Conservation (phyloP, 176 grass and related monocot genomes). For the Eremochloa ophiuroides region DNA sequence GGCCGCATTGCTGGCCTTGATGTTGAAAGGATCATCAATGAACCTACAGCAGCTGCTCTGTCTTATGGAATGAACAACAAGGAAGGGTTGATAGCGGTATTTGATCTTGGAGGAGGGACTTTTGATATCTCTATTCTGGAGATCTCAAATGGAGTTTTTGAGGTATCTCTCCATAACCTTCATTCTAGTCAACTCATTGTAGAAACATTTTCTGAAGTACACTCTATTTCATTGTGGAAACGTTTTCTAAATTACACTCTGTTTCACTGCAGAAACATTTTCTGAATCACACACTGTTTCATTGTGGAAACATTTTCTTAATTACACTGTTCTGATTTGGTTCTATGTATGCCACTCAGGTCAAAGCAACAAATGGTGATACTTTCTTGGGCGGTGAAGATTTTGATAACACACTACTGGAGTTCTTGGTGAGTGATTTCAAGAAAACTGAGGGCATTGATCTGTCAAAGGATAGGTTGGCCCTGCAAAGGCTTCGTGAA, state of each 20-base stretch:
- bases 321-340: not conserved
- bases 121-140: slow-evolving; percentile 84
- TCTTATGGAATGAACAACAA: slow-evolving; percentile 79
- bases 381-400: slow-evolving; percentile 87
- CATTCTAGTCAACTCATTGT: not conserved
- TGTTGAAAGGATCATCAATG: slow-evolving; percentile 76
- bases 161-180: slow-evolving; percentile 33
- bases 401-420: slow-evolving; percentile 69
- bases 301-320: not conserved
- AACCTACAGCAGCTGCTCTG: slow-evolving; percentile 68
- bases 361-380: slow-evolving; percentile 80
- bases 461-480: slow-evolving; percentile 65
- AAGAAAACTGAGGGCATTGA: slow-evolving; percentile 65
- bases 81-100: slow-evolving; percentile 70
- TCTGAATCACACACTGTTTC: not conserved
- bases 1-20: slow-evolving; percentile 62
- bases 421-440: slow-evolving; percentile 68
- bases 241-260: not conserved
- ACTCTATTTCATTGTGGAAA: not conserved
- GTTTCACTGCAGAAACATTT: not conserved
- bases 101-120: slow-evolving; percentile 77
- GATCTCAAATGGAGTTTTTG: slow-evolving; percentile 81
- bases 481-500: slow-evolving; percentile 59
- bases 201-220: not conserved
- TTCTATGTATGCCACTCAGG: slow-evolving; percentile 28